A percentile compares a stretch with the other conserved stretches of the same genome.
These are phyloP conservation scores for Spirogloea muscicola DNA, from an alignment of 139 green algal species.

Conservation along the genomic window DNA sequence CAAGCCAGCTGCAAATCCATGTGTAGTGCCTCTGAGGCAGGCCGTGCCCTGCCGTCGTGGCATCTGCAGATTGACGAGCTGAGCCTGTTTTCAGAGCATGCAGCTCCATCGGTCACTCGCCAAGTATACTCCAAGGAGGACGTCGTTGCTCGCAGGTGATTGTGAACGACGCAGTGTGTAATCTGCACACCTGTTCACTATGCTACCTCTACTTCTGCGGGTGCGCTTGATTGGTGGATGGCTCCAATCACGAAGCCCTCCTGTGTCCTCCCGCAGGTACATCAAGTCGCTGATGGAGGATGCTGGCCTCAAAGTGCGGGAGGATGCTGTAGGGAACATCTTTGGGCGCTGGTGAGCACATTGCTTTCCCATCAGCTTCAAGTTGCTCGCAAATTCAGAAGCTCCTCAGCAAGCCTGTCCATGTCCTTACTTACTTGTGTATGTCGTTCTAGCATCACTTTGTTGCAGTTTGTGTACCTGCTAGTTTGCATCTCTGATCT, in stretches of 20 bases:
- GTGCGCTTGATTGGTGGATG: no score
- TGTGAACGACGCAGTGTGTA: conserved; percentile 2
- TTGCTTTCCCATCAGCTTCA: no score
- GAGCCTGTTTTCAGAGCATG: conserved; percentile 70
- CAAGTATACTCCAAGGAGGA: conserved; percentile 86
- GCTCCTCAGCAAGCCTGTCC: no score
- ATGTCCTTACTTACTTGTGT: no score
- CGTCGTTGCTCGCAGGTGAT: conserved; percentile 55
- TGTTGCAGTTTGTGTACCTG: no score
- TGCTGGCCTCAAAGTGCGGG: conserved; percentile 60
- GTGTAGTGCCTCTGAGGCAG: no score
- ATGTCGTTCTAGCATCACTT: no score
- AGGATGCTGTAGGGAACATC: conserved; percentile 91
- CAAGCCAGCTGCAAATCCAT: no score
- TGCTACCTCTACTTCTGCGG: not conserved
- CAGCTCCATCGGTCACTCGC: conserved; percentile 81
- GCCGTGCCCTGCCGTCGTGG: no score
- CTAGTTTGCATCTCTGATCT: no score
- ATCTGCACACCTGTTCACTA: not conserved
- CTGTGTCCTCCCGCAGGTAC: conserved; percentile 56
- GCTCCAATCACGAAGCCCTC: no score
- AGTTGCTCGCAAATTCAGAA: no score
- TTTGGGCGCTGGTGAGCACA: conserved; percentile 67
- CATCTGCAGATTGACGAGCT: conserved; percentile 65
- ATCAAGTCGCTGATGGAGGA: conserved; percentile 78